These are phyloP conservation scores for Talaromyces amestolkiae DNA, from an alignment of 2,329 filamentous ascomycete species.

Conservation along the genomic window DNA sequence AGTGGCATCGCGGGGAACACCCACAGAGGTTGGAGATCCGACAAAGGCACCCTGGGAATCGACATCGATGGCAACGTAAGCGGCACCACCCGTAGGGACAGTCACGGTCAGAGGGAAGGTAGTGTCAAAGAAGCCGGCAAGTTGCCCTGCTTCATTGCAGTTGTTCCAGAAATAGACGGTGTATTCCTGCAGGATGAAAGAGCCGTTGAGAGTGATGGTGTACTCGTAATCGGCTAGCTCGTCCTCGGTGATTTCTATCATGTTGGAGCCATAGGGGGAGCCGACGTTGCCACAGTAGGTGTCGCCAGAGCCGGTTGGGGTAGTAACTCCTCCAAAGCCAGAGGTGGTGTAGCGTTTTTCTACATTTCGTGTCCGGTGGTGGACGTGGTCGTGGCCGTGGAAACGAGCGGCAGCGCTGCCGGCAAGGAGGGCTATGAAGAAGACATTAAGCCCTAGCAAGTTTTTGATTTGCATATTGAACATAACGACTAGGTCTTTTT, in stretches of 20 bases:
- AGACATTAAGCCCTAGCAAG: background rate
- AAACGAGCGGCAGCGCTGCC: background rate
- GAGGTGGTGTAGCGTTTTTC: background rate
- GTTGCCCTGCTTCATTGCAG: constrained; percentile 32
- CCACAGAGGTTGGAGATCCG: background rate
- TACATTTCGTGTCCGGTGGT: background rate
- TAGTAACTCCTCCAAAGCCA: background rate
- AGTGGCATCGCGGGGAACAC: background rate
- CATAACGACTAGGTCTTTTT: background rate
- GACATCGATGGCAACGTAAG: background rate
- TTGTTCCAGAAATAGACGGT: constrained; percentile 42
- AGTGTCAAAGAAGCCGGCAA: constrained; percentile 26
- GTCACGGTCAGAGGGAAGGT: background rate
- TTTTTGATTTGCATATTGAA: background rate
- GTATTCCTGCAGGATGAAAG: constrained; percentile 29
- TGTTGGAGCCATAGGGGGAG: constrained; percentile 41
- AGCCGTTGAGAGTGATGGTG: constrained; percentile 33
- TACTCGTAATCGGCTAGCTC: constrained; percentile 36
- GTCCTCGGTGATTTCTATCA: constrained; percentile 34
- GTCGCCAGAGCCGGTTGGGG: constrained; percentile 22
- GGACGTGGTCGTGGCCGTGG: background rate
- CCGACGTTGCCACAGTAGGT: constrained; percentile 38
- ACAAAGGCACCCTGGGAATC: background rate
- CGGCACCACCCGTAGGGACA: background rate
- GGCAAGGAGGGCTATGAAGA: background rate